Percentiles rank a stretch among this genome's conserved stretches.
Conservation (phyloP, 2,329 filamentous ascomycete genomes). For the Neonectria coccinea region DNA sequence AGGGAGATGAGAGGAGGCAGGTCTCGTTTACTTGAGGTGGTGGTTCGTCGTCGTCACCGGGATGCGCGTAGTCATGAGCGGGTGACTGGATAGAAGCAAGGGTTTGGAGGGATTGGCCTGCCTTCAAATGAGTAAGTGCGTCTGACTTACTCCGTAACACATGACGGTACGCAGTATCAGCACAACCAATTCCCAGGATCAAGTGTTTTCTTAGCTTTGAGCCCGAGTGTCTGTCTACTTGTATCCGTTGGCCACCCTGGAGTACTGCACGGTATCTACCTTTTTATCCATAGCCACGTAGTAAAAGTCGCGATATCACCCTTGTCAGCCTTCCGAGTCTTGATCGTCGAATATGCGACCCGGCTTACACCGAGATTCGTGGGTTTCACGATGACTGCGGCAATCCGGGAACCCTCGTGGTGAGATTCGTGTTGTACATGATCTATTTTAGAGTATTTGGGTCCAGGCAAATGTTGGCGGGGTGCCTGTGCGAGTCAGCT, state of each 20-base stretch:
- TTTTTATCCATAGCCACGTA: neutral
- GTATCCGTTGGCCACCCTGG: neutral
- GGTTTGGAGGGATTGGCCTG: neutral
- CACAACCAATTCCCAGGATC: neutral
- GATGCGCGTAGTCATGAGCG: too few relatives aligned
- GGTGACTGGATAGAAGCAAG: neutral
- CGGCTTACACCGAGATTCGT: neutral
- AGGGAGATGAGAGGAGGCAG: conserved; percentile 4
- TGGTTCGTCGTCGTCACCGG: neutral
- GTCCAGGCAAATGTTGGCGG: neutral
- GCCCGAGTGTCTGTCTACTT: neutral
- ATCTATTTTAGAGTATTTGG: neutral
- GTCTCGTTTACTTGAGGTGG: neutral
- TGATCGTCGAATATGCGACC: neutral
- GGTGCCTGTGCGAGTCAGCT: neutral
- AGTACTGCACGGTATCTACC: neutral
- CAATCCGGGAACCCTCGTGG: neutral
- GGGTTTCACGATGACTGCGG: neutral
- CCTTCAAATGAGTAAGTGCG: neutral
- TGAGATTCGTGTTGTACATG: neutral
- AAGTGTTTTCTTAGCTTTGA: neutral
- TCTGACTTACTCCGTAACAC: neutral
- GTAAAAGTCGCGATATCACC: neutral
- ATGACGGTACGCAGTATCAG: neutral
- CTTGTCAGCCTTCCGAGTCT: too few relatives aligned